Percentiles rank a stretch among this genome's conserved stretches.
Conservation (phyloP, 352 stramenopile genomes). For the Phytophthora constricta region DNA sequence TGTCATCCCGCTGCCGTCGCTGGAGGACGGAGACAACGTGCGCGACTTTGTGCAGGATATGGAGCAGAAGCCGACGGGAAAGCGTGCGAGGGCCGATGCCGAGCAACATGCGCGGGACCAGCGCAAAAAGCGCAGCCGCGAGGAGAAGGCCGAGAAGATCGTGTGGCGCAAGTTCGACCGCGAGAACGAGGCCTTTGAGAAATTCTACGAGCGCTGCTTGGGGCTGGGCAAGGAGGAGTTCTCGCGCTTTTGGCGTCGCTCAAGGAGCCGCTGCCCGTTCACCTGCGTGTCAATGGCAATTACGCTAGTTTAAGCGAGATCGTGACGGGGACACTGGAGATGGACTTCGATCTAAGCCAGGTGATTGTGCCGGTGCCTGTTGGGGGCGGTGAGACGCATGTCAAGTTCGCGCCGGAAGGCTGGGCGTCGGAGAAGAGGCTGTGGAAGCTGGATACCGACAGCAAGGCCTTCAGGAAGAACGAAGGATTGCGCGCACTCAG, state of each 20-base stretch:
- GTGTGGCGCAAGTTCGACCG: slow-evolving; percentile 90
- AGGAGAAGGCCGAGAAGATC: slow-evolving; percentile 83
- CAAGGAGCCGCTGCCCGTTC: slow-evolving; percentile 74
- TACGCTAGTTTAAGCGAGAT: slow-evolving; percentile 84
- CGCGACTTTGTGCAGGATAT: slow-evolving; percentile 70
- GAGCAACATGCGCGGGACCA: slow-evolving; percentile 62
- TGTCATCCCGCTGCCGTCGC: slow-evolving; percentile 66
- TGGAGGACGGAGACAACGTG: slow-evolving; percentile 65
- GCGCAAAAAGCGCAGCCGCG: slow-evolving; percentile 64
- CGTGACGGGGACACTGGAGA: slow-evolving; percentile 71
- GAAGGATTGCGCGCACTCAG: slow-evolving; percentile 89
- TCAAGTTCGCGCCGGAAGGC: slow-evolving; percentile 63
- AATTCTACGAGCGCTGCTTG: slow-evolving; percentile 84
- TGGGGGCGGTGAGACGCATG: slow-evolving; percentile 55
- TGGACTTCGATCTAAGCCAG: slow-evolving; percentile 70
- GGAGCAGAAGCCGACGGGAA: slow-evolving; percentile 38
- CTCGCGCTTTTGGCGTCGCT: slow-evolving; percentile 82
- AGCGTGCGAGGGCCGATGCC: slow-evolving; percentile 59
- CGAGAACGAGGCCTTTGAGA: slow-evolving; percentile 82
- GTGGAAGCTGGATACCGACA: slow-evolving; percentile 83
- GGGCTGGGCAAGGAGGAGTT: slow-evolving; percentile 78
- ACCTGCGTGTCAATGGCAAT: slow-evolving; percentile 90
- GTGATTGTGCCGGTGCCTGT: slow-evolving; percentile 64
- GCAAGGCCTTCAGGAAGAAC: slow-evolving; percentile 89
- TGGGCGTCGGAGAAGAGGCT: slow-evolving; percentile 71